Conservation (phyloP, 805 yeast genomes). For the Metschnikowia amazonensis region DNA sequence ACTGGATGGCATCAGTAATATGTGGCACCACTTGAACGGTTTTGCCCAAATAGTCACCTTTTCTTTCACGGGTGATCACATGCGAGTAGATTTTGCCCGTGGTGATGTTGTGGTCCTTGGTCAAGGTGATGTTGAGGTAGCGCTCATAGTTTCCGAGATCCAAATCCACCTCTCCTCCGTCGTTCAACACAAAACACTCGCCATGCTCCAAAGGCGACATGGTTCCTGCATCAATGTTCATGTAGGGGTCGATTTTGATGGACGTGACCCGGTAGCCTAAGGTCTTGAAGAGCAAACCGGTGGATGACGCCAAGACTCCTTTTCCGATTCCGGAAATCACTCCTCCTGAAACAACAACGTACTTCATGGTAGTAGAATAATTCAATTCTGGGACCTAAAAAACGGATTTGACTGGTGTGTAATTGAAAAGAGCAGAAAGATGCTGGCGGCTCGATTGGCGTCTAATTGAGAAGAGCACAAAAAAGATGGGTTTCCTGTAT, state of each 20-base stretch:
- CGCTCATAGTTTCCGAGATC: conserved; percentile 98
- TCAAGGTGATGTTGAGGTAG: conserved; percentile 87
- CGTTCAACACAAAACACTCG: conserved; percentile 95
- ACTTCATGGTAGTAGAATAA: conserved; percentile 90
- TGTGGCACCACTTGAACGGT: conserved; percentile 99
- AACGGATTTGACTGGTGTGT: too few species aligned
- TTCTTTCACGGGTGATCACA: conserved; percentile 92
- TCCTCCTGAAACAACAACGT: conserved; percentile 99
- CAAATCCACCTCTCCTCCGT: conserved; percentile 98
- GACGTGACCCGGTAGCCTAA: conserved; percentile 93
- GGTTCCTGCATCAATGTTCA: conserved; percentile 99
- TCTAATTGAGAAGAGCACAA: too few species aligned
- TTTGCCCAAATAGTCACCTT: conserved; percentile 95
- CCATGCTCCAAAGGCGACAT: conserved; percentile 99
- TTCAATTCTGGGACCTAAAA: too few species aligned
- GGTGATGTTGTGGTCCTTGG: conserved; percentile 93
- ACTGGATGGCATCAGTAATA: conserved; percentile 94
- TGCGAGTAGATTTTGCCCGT: conserved; percentile 96
- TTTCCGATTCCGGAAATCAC: conserved; percentile 99
- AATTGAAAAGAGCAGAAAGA: too few species aligned
- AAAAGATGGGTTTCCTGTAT: too few species aligned
- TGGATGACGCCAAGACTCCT: conserved; percentile 96
- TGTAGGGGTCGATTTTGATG: conserved; percentile 96
- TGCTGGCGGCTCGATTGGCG: too few species aligned
- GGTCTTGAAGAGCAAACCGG: conserved; percentile 91